Evolutionary conservation across 1,139 yeast genomes (phyloP), one percentile per base, ranked within the genome.

Genomic region (Blastobotrys indianensis): DNA sequence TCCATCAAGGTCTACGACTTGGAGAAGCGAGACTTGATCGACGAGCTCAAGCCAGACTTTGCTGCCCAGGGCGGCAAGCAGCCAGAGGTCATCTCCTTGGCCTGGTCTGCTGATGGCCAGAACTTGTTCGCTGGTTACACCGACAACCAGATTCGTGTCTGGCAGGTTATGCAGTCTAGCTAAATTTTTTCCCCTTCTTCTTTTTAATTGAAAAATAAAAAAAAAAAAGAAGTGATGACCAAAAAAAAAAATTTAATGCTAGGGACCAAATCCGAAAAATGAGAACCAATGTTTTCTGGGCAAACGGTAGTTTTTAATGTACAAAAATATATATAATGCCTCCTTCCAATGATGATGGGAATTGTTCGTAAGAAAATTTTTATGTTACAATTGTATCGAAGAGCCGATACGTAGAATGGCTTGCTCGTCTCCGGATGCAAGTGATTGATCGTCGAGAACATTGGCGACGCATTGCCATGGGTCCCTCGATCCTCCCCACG

Each of bases 51-150:
- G 79, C 97, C 97, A 71, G 98, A 92, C 79, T 86, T 87, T 69
- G 86, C 94, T 69, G 81, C 84, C 67, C 80, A 82, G 70, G 82
- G 85, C 66, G 65, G 70, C 60, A 86, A 87, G 80, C 96, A 87
- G 78, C 98, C 98, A 72, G 95, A 88, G 76, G 94, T 95, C 72
- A 79, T 92, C 73, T 90, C 97, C 62, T 84, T 92, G 72, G 88
- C 97, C 72, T 92, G 99, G 99, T 90, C 97, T 67, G 94, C 96
- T 75, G 98, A 92, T 68, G 98, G 98, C 74, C 97, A 90, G 82
- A 88, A 86, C 85, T 83, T 92, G 77, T 92, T 88, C 73, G 96
- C 97, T 66, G 99, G 99, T 82, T 92, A 92, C 96, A 90, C 97
- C 69, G 99, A 92, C 77, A 87, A 87, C 81, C 81, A 85, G 70